Conservation (phyloP, 345 rosid species). For the Populus davidiana region DNA sequence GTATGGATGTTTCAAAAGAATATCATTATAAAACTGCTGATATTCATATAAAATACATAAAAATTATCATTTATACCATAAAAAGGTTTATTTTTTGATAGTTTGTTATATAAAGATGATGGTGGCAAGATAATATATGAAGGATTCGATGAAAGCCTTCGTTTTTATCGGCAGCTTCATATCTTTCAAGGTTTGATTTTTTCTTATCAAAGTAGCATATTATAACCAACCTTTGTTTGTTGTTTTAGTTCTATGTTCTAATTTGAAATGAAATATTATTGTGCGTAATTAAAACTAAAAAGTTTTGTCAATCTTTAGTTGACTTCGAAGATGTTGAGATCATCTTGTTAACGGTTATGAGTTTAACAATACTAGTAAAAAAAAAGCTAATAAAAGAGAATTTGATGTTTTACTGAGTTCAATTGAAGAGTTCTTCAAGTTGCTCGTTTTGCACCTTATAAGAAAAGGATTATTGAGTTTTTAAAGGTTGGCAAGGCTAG, state of each 20-base stretch:
- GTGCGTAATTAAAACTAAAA: neutral
- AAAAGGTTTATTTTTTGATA: conserved; percentile 8
- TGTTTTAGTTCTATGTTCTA: neutral
- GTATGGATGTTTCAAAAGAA: too few relatives aligned
- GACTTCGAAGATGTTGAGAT: conserved; percentile 62
- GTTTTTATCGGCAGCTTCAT: conserved; percentile 41
- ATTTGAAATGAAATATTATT: neutral
- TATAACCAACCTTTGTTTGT: neutral
- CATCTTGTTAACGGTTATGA: conserved; percentile 40
- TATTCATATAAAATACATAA: too few relatives aligned
- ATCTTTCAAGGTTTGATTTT: conserved; percentile 46
- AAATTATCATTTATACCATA: too few relatives aligned
- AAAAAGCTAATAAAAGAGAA: too few relatives aligned
- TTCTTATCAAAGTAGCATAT: neutral
- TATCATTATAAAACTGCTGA: too few relatives aligned
- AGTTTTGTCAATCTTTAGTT: neutral
- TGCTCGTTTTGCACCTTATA: too few relatives aligned
- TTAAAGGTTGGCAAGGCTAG: too few relatives aligned
- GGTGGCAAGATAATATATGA: conserved; percentile 80
- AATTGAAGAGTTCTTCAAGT: too few relatives aligned
- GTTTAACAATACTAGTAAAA: conserved; percentile 8
- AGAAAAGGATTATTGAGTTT: too few relatives aligned
- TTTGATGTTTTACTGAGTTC: too few relatives aligned
- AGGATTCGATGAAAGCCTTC: conserved; percentile 95
- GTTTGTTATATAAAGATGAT: conserved; percentile 62